phyloP scores from a whole-genome alignment of 768 basidiomycete species.

The Suillus subluteus region DNA sequence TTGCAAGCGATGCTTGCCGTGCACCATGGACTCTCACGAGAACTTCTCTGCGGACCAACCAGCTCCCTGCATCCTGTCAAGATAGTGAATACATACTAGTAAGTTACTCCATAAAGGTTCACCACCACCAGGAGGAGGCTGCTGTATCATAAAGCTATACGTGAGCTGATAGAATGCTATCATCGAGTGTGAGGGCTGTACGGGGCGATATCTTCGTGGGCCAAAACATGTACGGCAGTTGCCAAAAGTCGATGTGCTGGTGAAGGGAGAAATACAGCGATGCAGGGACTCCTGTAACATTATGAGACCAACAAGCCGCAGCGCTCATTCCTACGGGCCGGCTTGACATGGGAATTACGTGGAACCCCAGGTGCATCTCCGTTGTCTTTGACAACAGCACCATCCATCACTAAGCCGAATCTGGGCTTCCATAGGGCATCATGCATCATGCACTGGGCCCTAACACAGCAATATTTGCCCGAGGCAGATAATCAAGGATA shows the following conservation, averaged over 20 bases:
- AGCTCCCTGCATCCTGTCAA: not conserved
- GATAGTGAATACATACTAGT: not conserved
- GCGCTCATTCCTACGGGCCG: not conserved
- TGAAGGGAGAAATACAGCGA: not conserved
- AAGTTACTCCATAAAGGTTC: not conserved
- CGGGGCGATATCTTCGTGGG: not conserved
- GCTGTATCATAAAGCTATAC: conserved; percentile 1
- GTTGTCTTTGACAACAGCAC: not conserved
- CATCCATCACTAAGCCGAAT: conserved; percentile 4
- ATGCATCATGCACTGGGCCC: not conserved
- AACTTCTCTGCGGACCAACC: not conserved
- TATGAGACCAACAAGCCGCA: not conserved
- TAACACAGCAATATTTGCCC: not conserved
- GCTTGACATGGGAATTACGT: not conserved
- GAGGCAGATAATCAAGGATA: not conserved
- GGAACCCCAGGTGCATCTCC: not conserved
- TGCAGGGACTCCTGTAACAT: not conserved
- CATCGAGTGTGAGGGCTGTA: not conserved
- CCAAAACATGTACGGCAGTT: not conserved
- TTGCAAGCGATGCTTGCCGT: conserved; percentile 2
- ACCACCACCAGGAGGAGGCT: not conserved
- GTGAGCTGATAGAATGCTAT: not conserved
- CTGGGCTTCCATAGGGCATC: not conserved
- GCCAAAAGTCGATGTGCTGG: not conserved
- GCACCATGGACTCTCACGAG: conserved; percentile 1